Base-by-base conservation (phyloP, 1,139 yeast species). In the Yamadazyma kanchanaburiensis region DNA sequence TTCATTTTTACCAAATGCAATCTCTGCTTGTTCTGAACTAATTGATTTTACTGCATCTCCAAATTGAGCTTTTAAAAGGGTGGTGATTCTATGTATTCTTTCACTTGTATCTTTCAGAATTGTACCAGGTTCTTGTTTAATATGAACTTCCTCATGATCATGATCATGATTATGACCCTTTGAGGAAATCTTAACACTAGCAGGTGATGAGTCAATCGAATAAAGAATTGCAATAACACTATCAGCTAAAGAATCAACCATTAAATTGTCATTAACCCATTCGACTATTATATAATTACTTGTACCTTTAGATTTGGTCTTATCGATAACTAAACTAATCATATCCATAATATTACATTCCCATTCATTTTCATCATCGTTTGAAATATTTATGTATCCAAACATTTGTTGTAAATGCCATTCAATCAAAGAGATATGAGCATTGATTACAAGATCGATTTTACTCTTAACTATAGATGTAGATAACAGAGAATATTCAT, bases 321-420 rank as follows among this genome's bases (percentile, higher is more conserved):
- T 46, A 22, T 76, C 81, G n/a, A 83, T 64, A 12, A 65, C 38
- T 12, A 68, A 49, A 40, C 63, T 67, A 9, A 68, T 62, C 57
- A 57, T 53, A 30, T 68, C 73, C 74, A 68, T 68, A 21, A 68
- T 59, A 7, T 64, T 53, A 45, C 73, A 66, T 44, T 65, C 74
- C 74, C 74, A 68, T 34, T 64, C 69, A n/a, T 68, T 76, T 4
- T 70, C 74, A 31, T 76, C 77, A 44, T 80, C 87, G 33, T 65
- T 67, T n/a, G 81, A 39, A 1, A 85, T 71, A 23, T 80, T 78
- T 10, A 88, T 74, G 46, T 72, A 77, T 2, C 97, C 97, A 69
- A 91, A 91, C 98, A 94, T 91, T 52, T 89, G 97, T 39, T 84
- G 79, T 39, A 91, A 70, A 53, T 91, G 97, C 87, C 94, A 91